These are phyloP conservation scores for Saccharomycopsis fibuligera DNA, from an alignment of 805 yeast species.

Conservation along the genomic window DNA sequence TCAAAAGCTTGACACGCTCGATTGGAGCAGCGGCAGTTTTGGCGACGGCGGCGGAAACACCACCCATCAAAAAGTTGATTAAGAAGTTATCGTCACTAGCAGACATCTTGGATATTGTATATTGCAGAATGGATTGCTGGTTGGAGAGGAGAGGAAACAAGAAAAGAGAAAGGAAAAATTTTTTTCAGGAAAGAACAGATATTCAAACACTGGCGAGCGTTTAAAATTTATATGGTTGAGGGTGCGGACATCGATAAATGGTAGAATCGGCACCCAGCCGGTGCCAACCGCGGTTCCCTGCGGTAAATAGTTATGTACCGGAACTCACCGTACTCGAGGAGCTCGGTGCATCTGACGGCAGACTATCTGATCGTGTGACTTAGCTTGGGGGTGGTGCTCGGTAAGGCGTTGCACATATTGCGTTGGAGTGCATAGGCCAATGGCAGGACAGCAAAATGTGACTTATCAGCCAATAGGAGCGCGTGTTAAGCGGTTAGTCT, in stretches of 20 bases:
- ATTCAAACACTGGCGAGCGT: neutral
- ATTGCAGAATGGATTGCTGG: neutral
- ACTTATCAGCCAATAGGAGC: too few species aligned
- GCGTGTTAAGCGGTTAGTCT: too few species aligned
- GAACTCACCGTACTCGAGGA: too few species aligned
- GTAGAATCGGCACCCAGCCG: neutral
- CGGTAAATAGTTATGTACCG: too few species aligned
- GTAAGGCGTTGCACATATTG: too few species aligned
- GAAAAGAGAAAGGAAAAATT: neutral
- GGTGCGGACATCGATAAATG: neutral
- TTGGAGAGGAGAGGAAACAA: neutral
- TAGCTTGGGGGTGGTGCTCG: too few species aligned
- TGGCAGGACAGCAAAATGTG: too few species aligned
- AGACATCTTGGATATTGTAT: slow-evolving; percentile 12
- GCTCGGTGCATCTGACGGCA: too few species aligned
- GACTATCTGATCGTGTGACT: too few species aligned
- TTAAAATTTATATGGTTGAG: neutral
- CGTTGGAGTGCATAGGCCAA: too few species aligned
- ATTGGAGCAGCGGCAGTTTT: slow-evolving; percentile 98
- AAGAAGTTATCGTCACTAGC: slow-evolving; percentile 39
- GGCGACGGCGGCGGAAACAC: slow-evolving; percentile 98
- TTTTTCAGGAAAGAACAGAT: neutral
- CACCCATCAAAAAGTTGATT: slow-evolving; percentile 88
- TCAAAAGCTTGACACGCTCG: slow-evolving; percentile 92
- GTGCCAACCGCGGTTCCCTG: neutral